These are phyloP conservation scores for Aspergillus saccharolyticus DNA, from an alignment of 495 filamentous ascomycete species.

Conservation along the genomic window DNA sequence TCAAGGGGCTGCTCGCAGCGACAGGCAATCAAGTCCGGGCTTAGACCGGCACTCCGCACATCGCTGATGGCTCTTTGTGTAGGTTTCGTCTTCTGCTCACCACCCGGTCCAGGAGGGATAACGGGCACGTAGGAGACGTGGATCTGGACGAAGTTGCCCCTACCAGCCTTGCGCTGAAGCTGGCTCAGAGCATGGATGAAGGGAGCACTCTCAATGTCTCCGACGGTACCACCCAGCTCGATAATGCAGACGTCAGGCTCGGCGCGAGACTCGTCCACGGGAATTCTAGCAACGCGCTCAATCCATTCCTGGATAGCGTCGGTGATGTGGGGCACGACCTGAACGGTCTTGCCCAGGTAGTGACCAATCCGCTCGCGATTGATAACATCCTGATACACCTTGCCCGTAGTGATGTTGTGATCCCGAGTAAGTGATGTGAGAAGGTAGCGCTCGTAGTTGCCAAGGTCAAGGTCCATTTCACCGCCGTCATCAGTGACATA, in stretches of 20 bases:
- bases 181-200: constrained; percentile 86
- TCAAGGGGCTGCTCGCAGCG: constrained; percentile 74
- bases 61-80: constrained; percentile 86
- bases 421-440: constrained; percentile 67
- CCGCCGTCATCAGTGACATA: constrained; percentile 73
- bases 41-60: constrained; percentile 73
- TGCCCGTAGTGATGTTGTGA: constrained; percentile 93
- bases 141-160: constrained; percentile 79
- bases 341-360: constrained; percentile 90
- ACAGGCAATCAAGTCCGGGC: constrained; percentile 90
- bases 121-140: constrained; percentile 78
- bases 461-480: constrained; percentile 87
- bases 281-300: constrained; percentile 75
- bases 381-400: constrained; percentile 88
- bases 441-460: constrained; percentile 89
- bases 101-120: constrained; percentile 23
- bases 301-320: constrained; percentile 89
- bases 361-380: constrained; percentile 70
- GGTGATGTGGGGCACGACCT: constrained; percentile 81
- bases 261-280: constrained; percentile 77
- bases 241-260: constrained; percentile 90
- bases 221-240: constrained; percentile 63
- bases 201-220: constrained; percentile 86
- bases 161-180: constrained; percentile 64
- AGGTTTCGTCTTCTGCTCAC: constrained; percentile 93